Evolutionary conservation across 2,329 filamentous ascomycete genomes (phyloP).

Genomic region (Talaromyces albobiverticillius): DNA sequence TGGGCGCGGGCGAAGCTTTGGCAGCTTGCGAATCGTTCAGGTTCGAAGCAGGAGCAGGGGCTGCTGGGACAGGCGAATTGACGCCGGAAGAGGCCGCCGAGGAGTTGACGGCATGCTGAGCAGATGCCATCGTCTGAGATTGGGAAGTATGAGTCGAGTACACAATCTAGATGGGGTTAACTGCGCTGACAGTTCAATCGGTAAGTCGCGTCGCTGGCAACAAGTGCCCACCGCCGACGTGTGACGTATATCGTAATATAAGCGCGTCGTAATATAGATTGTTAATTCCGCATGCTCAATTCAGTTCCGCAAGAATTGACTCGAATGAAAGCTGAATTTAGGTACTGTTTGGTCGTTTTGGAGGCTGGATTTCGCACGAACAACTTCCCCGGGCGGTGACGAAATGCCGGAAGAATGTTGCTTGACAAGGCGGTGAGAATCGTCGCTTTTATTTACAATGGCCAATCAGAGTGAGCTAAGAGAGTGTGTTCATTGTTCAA

Average conservation of each 20-base stretch:
- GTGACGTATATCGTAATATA: background rate
- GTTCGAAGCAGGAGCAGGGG: conserved; percentile 28
- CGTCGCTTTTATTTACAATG: background rate
- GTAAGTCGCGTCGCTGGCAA: background rate
- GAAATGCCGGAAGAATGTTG: conserved; percentile 13
- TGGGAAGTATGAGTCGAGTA: background rate
- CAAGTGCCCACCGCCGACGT: background rate
- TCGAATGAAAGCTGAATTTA: background rate
- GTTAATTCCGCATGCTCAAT: background rate
- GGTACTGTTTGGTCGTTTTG: background rate
- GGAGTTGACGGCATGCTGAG: conserved; percentile 28
- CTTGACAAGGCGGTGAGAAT: conserved; percentile 4
- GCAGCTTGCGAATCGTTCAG: conserved; percentile 26
- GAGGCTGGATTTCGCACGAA: background rate
- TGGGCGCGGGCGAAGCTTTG: conserved; percentile 33
- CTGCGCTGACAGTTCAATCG: too few species aligned
- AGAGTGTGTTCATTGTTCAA: too few species aligned
- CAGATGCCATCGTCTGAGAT: conserved; percentile 28
- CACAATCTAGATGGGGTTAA: background rate
- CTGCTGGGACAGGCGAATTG: conserved; percentile 33
- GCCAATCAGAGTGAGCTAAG: background rate
- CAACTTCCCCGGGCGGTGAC: background rate
- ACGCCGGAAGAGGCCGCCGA: conserved; percentile 36
- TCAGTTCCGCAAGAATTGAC: background rate
- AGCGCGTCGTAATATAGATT: background rate